Base-by-base conservation (phyloP, 345 rosid genomes). In the Rhodamnia argentea region DNA sequence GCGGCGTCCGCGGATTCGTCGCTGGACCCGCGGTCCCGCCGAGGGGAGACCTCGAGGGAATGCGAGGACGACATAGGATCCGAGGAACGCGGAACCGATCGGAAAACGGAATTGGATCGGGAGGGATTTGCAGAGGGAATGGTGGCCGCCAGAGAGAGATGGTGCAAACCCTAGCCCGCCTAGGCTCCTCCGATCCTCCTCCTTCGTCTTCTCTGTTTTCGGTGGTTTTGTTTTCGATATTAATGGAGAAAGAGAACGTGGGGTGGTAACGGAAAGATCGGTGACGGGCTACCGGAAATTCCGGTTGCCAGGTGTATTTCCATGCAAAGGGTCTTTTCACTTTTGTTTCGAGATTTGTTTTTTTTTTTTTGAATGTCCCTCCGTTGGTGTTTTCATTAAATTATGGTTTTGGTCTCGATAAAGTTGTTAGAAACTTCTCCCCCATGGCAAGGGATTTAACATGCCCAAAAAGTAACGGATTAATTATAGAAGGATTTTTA, bases 181-280 rank as follows among this genome's bases (percentile, higher is more conserved):
- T 50, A 50, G 52, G 40, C 52, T 83, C 40, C 52, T 83, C 55
- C 55, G 54, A 52, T 27, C 40, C 74, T 60, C 37, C 22, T 55
- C 57, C 57, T 20, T 55, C 44, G 10, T 14, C 78, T 32, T 18
- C 78, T 70, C 78, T 70, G 78, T 32, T 70, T 70, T 16, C 24
- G 47, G 47, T 70, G 78, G 78, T 18, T 70, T 70, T 5, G 23
- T 32, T 70, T 64, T 32, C 6, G 47, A 85, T 40, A 59, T 70
- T 60, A 85, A 84, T 84, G 86, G 52, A 7, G 27, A 55, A 20
- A 47, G 62, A 57, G 42, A 50, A 24, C 18, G 70, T 20, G 56
- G 82, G 83, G 42, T 16, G 44, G 84, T 52, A 70, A 75, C 88
- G 83, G 88, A 86, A 86, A 70, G 54, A 52, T 53, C 64, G 88